Percentiles rank a stretch among this genome's conserved stretches.
Conservation (phyloP, 2,329 filamentous ascomycete genomes). For the Neonectria punicea region DNA sequence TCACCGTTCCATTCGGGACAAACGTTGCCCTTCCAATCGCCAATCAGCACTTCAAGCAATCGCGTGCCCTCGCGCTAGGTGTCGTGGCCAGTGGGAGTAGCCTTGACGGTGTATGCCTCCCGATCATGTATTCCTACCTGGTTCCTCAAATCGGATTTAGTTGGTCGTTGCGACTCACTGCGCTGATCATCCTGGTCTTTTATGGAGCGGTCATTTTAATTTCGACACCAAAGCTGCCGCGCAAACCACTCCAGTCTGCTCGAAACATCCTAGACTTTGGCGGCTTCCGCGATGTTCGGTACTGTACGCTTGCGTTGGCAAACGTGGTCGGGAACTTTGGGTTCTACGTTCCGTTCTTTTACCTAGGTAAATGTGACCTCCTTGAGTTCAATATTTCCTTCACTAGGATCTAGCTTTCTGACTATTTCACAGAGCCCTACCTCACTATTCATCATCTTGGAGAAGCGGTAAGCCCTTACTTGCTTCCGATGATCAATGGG, state of each 20-base stretch:
- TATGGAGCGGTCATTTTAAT: not conserved
- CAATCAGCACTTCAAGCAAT: conserved; percentile 11
- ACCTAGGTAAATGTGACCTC: not conserved
- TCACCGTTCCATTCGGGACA: conserved; percentile 11
- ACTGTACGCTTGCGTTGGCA: not conserved
- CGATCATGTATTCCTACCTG: not conserved
- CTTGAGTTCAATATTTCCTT: too few relatives aligned
- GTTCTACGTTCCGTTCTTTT: not conserved
- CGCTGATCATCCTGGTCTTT: not conserved
- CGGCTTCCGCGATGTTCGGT: not conserved
- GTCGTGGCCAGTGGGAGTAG: conserved; percentile 12
- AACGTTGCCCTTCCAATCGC: conserved; percentile 1
- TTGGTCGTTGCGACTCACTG: not conserved
- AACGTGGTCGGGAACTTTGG: not conserved
- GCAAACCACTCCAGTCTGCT: not conserved
- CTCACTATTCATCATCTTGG: not conserved
- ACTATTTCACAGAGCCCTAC: not conserved
- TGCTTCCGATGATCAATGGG: not conserved
- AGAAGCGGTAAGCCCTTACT: not conserved
- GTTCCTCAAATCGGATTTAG: not conserved
- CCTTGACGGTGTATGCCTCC: not conserved
- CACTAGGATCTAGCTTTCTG: not conserved
- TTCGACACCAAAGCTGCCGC: not conserved
- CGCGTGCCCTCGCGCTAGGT: conserved; percentile 13
- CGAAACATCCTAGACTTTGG: not conserved